A percentile compares a stretch with the other conserved stretches of the same genome.
Evolutionary conservation across 306 rosid species (phyloP).

Genomic region (Myrica gale): DNA sequence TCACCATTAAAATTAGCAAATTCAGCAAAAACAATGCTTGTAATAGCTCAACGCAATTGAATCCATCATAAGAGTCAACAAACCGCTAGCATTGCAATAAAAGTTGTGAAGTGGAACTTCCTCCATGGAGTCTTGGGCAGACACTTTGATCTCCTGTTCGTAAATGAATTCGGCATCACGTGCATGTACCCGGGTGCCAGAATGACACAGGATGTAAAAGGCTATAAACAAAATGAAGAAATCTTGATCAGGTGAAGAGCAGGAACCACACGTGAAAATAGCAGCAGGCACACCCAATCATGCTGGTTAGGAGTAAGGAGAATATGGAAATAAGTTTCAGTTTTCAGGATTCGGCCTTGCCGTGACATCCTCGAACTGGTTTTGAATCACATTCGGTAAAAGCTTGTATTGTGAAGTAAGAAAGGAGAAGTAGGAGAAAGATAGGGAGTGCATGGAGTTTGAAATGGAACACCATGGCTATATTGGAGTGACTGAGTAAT

Average conservation of each 20-base stretch:
- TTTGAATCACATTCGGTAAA: not conserved
- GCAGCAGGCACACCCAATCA: conserved; percentile 42
- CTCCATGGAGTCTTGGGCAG: conserved; percentile 58
- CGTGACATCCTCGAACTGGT: conserved; percentile 29
- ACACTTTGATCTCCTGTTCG: conserved; percentile 39
- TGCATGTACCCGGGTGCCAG: conserved; percentile 79
- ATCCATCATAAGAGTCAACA: conserved; percentile 57
- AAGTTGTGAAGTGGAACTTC: conserved; percentile 57
- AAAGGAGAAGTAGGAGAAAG: conserved; percentile 6
- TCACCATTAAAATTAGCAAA: not conserved
- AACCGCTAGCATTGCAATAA: conserved; percentile 62
- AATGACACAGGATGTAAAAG: conserved; percentile 64
- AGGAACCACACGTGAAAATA: conserved; percentile 39
- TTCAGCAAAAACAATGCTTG: conserved; percentile 23
- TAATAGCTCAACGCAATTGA: conserved; percentile 45
- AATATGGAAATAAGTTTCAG: conserved; percentile 51
- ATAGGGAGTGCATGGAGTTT: conserved; percentile 4
- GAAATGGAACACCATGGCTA: conserved; percentile 8
- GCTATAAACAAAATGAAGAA: conserved; percentile 52
- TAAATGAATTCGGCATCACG: conserved; percentile 61
- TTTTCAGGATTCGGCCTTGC: conserved; percentile 31
- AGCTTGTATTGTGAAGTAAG: not conserved
- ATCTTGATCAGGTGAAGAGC: conserved; percentile 45
- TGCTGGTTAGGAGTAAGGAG: conserved; percentile 39
- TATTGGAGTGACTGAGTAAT: not conserved